Evolutionary conservation across 805 yeast genomes (phyloP).

Genomic region (Myxozyma kluyveri): DNA sequence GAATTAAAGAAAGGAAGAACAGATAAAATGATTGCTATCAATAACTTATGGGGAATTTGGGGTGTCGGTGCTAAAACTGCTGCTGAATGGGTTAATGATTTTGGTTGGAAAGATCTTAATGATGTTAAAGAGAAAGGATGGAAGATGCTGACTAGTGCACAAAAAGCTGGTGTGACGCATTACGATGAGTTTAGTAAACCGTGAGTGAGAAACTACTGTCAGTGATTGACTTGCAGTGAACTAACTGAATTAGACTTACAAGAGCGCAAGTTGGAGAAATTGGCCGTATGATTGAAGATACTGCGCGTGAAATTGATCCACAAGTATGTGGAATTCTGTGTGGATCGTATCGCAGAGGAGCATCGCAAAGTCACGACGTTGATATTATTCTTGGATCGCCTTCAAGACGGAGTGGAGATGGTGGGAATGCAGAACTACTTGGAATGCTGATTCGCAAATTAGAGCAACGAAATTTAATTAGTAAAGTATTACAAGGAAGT

Average conservation of each 20-base stretch:
- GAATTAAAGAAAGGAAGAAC: conserved; percentile 9
- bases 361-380: conserved; percentile 12
- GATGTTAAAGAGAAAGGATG: conserved; percentile 23
- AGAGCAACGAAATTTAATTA: conserved; percentile 10
- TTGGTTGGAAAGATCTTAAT: conserved; percentile 21
- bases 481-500: conserved; percentile 12
- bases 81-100: conserved; percentile 21
- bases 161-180: conserved; percentile 22
- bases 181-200: conserved; percentile 23
- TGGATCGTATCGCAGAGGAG: conserved; percentile 31
- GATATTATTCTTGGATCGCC: conserved; percentile 25
- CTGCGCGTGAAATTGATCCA: conserved; percentile 9
- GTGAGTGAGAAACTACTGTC: conserved; percentile 9
- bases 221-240: background rate
- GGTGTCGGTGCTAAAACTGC: conserved; percentile 29
- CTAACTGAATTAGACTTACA: conserved; percentile 6
- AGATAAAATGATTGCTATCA: conserved; percentile 16
- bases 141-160: conserved; percentile 13
- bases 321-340: conserved; percentile 8
- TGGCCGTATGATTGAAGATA: conserved; percentile 9
- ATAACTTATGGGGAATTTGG: conserved; percentile 23
- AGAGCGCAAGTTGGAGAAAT: conserved; percentile 20
- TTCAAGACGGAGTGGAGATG: conserved; percentile 2
- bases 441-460: conserved; percentile 10
- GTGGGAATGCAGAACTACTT: conserved; percentile 12